Base-by-base conservation (phyloP, 2,329 filamentous ascomycete species). In the Colletotrichum magnum region DNA sequence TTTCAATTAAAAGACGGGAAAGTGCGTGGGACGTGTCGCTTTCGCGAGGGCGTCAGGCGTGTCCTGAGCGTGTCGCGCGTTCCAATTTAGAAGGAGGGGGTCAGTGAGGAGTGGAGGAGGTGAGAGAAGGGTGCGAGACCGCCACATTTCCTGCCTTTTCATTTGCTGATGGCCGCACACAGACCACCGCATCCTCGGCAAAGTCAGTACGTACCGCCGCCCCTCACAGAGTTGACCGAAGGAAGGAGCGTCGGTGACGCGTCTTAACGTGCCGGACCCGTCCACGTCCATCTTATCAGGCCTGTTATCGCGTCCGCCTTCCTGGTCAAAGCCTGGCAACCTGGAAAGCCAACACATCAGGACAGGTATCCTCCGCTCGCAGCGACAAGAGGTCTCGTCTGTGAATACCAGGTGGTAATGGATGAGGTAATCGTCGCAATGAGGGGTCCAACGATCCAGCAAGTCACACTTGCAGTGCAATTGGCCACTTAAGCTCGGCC, bases 31-130 rank as follows among this genome's bases (percentile, higher is more conserved):
- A 79, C 82, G 82, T 84, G 82, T 84, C 80, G 60, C 75, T 83
- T 83, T 84, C 82, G 82, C 80, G 82, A 68, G 64, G 76, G 78
- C 18, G 18, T 18, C 18, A 18, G 18, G 18, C 81, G 80, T 79
- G 80, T 76, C 68, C n/a, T 43, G 57, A 58, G 24, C 65, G 69
- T 71, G 65, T 69, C 65, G 72, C 78, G 78, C 78, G 78, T 77
- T n/a, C 78, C 72, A 60, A 66, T 66, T 68, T 68, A 63, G 53
- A 41, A 43, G 32, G 43, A n/a, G n/a, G n/a, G n/a, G 26, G 18
- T 16, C 10, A 18, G 32, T 36, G 9, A 36, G 32, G n/a, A n/a
- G n/a, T n/a, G n/a, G n/a, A 36, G 32, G 28, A 24, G 59, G 10
- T n/a, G n/a, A 39, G 18, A n/a, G 53, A 45, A 36, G 26, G 60